Base-by-base conservation (phyloP, 1,139 yeast genomes). In the Geotrichum carabidarum region DNA sequence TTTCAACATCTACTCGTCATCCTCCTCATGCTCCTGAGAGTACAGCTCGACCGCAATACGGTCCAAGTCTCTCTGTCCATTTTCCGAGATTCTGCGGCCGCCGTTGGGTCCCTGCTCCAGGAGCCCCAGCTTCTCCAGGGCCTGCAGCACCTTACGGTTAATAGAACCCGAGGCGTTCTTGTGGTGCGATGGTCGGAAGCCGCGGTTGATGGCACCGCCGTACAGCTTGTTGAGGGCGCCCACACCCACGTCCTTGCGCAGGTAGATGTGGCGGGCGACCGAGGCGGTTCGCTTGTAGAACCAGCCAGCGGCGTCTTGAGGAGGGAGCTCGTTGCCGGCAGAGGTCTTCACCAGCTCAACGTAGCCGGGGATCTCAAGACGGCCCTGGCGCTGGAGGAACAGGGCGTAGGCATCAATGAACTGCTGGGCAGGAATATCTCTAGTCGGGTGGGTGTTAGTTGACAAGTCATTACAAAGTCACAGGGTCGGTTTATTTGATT, bases 281-380 rank as follows among this genome's bases (percentile, higher is more conserved):
- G 99, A 91, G 74, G 99, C 99, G 73, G 99, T 95, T 81, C 99
- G 88, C 88, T 86, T 89, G 96, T 91, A 93, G 89, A 89, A 93
- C 99, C 99, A 93, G 74, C 93, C 90, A 81, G 91, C 98, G 69
- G 99, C 81, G 77, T 93, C 98, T 82, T 93, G 99, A 76, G 99
- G 99, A 78, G 99, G 99, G 77, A 93, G 88, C 81, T 93, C 99
- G 76, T 91, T 91, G 80, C 96, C 96, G 68, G 96, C 86, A 67
- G 96, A 87, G 77, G 99, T 94, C 90, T 93, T 93, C 81, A 94
- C 99, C 70, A 93, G 79, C 83, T 93, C 99, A 77, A 93, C 98
- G 88, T 91, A 93, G 78, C 97, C 96, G 82, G 99, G 99, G 72
- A 93, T 94, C 78, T 93, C 98, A 76, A 93, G 86, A 81, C 90